Evolutionary conservation across 2,329 filamentous ascomycete genomes (phyloP).

Genomic region (Phoma sp.): DNA sequence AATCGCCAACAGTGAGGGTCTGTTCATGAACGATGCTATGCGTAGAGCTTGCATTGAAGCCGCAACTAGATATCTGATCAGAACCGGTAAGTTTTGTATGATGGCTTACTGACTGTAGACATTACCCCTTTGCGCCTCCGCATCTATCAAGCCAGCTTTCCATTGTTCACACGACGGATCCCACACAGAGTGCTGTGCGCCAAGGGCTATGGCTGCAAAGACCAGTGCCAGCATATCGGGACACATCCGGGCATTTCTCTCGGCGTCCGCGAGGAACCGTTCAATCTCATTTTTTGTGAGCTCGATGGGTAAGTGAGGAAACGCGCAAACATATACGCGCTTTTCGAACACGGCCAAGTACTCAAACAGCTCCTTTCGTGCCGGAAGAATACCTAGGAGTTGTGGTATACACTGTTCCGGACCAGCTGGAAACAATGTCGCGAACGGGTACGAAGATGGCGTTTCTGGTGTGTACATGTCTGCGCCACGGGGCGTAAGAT

Average conservation of each 20-base stretch:
- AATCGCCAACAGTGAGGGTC: conserved; percentile 54
- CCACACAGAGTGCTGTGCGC: conserved; percentile 54
- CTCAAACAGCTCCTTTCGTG: conserved; percentile 46
- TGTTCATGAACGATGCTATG: conserved; percentile 56
- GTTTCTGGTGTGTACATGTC: conserved; percentile 52
- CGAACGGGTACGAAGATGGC: conserved; percentile 52
- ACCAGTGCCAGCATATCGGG: conserved; percentile 58
- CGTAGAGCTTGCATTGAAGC: conserved; percentile 60
- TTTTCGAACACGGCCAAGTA: conserved; percentile 53
- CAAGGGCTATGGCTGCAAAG: conserved; percentile 56
- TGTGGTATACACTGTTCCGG: conserved; percentile 45
- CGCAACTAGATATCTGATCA: conserved; percentile 47
- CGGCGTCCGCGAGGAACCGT: conserved; percentile 51
- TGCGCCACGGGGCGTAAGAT: conserved; percentile 51
- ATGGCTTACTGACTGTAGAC: conserved; percentile 52
- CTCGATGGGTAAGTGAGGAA: conserved; percentile 54
- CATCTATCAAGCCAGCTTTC: conserved; percentile 46
- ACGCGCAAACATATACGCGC: conserved; percentile 53
- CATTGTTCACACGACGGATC: conserved; percentile 51
- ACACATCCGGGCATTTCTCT: conserved; percentile 52
- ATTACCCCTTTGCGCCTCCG: conserved; percentile 48
- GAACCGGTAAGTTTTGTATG: not conserved
- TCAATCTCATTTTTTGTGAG: conserved; percentile 53
- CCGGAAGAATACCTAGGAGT: conserved; percentile 49
- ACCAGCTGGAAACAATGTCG: conserved; percentile 50